Conservation (phyloP, 2,329 filamentous ascomycete species). For the Calonectria ilicicola region DNA sequence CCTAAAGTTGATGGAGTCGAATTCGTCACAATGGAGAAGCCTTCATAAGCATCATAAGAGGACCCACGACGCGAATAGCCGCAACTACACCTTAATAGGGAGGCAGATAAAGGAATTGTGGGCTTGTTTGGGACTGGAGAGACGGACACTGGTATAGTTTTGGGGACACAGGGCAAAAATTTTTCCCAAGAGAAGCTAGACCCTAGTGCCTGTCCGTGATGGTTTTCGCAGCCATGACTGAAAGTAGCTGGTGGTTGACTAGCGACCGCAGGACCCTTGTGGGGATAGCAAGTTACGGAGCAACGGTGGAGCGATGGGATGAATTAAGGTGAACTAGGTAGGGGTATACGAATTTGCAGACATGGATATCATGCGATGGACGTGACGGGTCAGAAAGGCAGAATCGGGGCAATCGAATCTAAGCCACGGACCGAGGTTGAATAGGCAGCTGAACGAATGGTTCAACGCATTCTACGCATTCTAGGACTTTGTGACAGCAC, state of each 20-base stretch:
- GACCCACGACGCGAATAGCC: conserved; percentile 11
- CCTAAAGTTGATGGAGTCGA: conserved; percentile 57
- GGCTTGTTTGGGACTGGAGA: not conserved
- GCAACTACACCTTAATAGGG: conserved; percentile 22
- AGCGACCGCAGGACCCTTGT: conserved; percentile 2
- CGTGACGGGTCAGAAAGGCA: conserved; percentile 1
- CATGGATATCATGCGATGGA: conserved; percentile 17
- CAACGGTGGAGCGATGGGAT: conserved; percentile 9
- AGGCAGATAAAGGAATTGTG: conserved; percentile 22
- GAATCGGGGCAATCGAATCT: conserved; percentile 8
- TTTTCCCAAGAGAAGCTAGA: not conserved
- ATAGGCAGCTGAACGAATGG: conserved; percentile 1
- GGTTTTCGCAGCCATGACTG: conserved; percentile 17
- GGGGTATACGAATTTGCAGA: not conserved
- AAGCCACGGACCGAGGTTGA: conserved; percentile 15
- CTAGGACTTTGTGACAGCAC: not conserved
- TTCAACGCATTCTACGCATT: conserved; percentile 3
- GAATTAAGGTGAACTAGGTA: conserved; percentile 4
- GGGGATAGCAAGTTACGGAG: conserved; percentile 4
- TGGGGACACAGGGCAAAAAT: conserved; percentile 9
- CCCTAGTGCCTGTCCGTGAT: conserved; percentile 14
- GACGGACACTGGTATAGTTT: not conserved
- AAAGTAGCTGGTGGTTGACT: conserved; percentile 8
- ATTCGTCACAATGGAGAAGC: conserved; percentile 49
- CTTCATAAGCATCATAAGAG: conserved; percentile 16